These are phyloP conservation scores for Fusarium odoratissimum DNA, from an alignment of 2,329 filamentous ascomycete species.

Conservation along the genomic window DNA sequence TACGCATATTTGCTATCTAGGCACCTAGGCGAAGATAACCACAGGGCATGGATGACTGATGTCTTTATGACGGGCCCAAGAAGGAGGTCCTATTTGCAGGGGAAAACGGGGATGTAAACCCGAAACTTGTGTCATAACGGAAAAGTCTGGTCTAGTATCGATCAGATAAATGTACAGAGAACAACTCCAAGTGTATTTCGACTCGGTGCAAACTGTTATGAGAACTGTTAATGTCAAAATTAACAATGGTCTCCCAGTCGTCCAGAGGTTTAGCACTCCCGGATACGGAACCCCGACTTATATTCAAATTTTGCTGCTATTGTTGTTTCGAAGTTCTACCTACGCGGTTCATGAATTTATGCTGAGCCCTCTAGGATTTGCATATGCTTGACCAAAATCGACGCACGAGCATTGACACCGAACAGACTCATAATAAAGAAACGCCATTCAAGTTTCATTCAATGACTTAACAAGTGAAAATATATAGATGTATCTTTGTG, in stretches of 20 bases:
- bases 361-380: neutral
- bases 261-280: neutral
- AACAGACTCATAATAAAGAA: neutral
- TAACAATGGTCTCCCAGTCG: neutral
- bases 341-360: neutral
- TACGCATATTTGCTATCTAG: neutral
- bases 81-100: neutral
- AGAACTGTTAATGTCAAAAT: neutral
- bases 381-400: neutral
- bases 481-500: constrained; percentile 18
- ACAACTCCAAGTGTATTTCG: neutral
- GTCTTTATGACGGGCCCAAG: neutral
- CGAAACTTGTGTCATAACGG: neutral
- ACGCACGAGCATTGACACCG: neutral
- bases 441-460: neutral
- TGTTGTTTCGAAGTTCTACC: neutral
- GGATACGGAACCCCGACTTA: neutral
- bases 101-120: neutral
- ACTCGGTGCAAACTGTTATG: neutral
- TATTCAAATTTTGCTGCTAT: neutral
- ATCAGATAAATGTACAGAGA: neutral
- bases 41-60: neutral
- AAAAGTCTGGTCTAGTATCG: neutral
- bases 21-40: neutral
- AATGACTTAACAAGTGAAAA: constrained; percentile 21